Percentiles rank a stretch among this genome's conserved stretches.
These are phyloP conservation scores for Scleromitrula shiraiana DNA, from an alignment of 2,329 filamentous ascomycete genomes.

Conservation along the genomic window DNA sequence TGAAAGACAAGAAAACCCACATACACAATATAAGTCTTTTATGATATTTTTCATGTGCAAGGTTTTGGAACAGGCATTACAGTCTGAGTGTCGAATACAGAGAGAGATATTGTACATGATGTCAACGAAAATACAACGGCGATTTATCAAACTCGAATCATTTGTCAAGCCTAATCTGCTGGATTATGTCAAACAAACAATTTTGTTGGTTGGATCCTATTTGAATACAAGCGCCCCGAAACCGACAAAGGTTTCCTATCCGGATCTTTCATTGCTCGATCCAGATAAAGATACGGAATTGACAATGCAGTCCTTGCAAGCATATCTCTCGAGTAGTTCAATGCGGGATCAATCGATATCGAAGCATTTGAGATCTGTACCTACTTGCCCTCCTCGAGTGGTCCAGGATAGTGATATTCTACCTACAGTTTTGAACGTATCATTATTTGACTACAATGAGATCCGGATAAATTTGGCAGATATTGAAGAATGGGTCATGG, in stretches of 20 bases:
- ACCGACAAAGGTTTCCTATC: background rate
- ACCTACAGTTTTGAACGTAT: slow-evolving; percentile 25
- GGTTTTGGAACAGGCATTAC: slow-evolving; percentile 28
- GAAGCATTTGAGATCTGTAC: background rate
- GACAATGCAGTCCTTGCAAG: background rate
- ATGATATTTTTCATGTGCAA: slow-evolving; percentile 39
- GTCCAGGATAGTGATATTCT: slow-evolving; percentile 23
- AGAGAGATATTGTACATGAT: slow-evolving; percentile 34
- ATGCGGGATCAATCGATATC: background rate
- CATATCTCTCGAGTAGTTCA: background rate
- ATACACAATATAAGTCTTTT: slow-evolving; percentile 40
- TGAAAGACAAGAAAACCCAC: background rate
- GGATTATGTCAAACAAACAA: background rate
- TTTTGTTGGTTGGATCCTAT: background rate
- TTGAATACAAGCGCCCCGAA: background rate
- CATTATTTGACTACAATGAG: too few species aligned
- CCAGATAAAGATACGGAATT: background rate
- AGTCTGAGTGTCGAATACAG: slow-evolving; percentile 1
- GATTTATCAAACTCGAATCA: slow-evolving; percentile 34
- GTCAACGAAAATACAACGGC: slow-evolving; percentile 37
- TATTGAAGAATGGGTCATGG: slow-evolving; percentile 43
- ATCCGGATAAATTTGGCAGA: slow-evolving; percentile 26
- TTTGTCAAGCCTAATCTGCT: background rate
- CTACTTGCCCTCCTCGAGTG: background rate
- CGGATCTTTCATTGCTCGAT: background rate